Base-by-base conservation (phyloP, 352 stramenopile genomes). In the Globisporangium splendens region DNA sequence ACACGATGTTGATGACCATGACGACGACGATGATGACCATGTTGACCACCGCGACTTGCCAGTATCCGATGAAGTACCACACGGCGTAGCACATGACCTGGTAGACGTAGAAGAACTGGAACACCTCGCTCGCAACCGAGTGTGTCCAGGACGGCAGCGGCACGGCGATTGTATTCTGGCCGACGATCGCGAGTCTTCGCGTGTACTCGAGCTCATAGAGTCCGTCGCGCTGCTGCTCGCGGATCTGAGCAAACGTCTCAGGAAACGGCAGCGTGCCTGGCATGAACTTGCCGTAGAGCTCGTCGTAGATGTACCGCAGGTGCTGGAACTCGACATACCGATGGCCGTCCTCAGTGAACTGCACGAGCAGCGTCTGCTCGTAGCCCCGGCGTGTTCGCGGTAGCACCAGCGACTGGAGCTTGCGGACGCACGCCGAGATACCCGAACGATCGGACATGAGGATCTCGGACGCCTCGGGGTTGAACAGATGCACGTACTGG, bases 11-110 rank as follows among this genome's bases (percentile, higher is more conserved):
- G 46, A 74, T 73, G 12, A 63, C 69, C 11, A 69, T 62, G 2
- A 80, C 41, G 8, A 72, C 65, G 1, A 77, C 64, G 17, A 77
- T 22, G 2, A 69, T 78, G 60, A 77, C 75, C 35, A 79, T 65
- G 62, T 70, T 79, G 22, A 69, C 50, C 18, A 61, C 3, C 11
- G 54, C 61, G 43, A 70, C 51, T 22, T 54, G 17, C 48, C 54
- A 67, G 56, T 84, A 86, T 13, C 63, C 74, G 54, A 69, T 80
- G 58, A 78, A 86, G 48, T 76, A 75, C 76, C 76, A 86, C 13
- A 83, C 68, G 52, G 71, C 80, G 63, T 86, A 86, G 62, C 72
- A 68, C 52, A 68, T 54, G 41, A 69, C n/a, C 42, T 69, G 59
- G 50, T 69, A 69, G 38, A 69, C 49, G 50, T 69, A 66, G 42